Percentiles rank a stretch among this genome's conserved stretches.
phyloP scores from a whole-genome alignment of 805 yeast genomes.

The Wickerhamomyces tratensis region DNA sequence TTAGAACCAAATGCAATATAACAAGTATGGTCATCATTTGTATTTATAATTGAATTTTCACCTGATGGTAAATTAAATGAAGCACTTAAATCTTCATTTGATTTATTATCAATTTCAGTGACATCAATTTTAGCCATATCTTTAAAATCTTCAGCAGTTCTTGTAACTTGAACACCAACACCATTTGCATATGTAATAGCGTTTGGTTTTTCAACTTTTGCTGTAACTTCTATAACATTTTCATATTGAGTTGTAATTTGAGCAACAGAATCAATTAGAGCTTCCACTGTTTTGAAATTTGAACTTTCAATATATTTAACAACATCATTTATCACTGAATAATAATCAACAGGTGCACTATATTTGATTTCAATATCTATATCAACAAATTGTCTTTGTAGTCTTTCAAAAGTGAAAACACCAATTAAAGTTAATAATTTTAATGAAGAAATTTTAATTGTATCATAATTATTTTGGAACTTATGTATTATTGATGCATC shows the following conservation, averaged over 20 bases:
- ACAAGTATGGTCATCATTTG: constrained; percentile 35
- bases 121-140: constrained; percentile 10
- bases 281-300: constrained; percentile 88
- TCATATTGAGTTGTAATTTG: constrained; percentile 37
- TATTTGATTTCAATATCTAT: constrained; percentile 44
- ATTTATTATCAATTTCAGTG: neutral
- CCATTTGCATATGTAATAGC: constrained; percentile 83
- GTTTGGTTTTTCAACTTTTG: constrained; percentile 74
- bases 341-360: constrained; percentile 11
- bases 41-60: constrained; percentile 15
- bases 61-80: constrained; percentile 15
- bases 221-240: constrained; percentile 34
- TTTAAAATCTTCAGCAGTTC: constrained; percentile 34
- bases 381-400: constrained; percentile 67
- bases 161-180: constrained; percentile 73
- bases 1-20: constrained; percentile 89
- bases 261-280: constrained; percentile 68
- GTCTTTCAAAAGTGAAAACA: constrained; percentile 83
- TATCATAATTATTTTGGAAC: constrained; percentile 6
- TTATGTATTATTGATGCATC: constrained; percentile 4
- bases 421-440: constrained; percentile 76
- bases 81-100: constrained; percentile 1
- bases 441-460: constrained; percentile 36
- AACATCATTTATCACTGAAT: constrained; percentile 39
- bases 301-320: constrained; percentile 62